These are phyloP conservation scores for Fusarium sp. DNA, from an alignment of 2,329 filamentous ascomycete genomes.

Conservation along the genomic window DNA sequence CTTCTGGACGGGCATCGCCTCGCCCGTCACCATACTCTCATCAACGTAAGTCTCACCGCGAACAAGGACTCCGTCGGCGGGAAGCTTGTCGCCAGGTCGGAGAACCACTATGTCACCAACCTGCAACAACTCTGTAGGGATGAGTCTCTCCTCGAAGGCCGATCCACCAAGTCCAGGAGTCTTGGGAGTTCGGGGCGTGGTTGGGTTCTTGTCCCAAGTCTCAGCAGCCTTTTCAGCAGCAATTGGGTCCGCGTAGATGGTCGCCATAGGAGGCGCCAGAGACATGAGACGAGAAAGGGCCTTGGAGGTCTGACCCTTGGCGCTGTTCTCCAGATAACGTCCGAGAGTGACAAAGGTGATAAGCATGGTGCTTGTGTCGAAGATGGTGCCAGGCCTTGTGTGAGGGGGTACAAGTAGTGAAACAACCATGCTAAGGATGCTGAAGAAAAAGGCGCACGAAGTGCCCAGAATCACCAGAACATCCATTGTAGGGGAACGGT, in stretches of 20 bases:
- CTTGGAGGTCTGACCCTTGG: slow-evolving; percentile 96
- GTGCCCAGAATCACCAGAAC: slow-evolving; percentile 95
- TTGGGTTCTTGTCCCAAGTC: slow-evolving; percentile 66
- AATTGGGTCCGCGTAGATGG: slow-evolving; percentile 94
- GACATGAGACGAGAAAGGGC: slow-evolving; percentile 96
- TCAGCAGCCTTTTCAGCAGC: slow-evolving; percentile 92
- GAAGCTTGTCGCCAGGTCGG: slow-evolving; percentile 95
- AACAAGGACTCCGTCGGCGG: slow-evolving; percentile 88
- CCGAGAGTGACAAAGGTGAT: slow-evolving; percentile 95
- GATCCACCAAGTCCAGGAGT: slow-evolving; percentile 59
- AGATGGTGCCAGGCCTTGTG: slow-evolving; percentile 85
- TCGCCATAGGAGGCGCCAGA: slow-evolving; percentile 94
- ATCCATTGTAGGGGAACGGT: slow-evolving; percentile 96
- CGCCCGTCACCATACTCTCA: slow-evolving; percentile 98
- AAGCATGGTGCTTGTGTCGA: slow-evolving; percentile 98
- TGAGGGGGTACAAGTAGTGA: slow-evolving; percentile 83
- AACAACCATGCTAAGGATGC: slow-evolving; percentile 85
- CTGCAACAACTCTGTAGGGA: slow-evolving; percentile 94
- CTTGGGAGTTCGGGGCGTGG: slow-evolving; percentile 48
- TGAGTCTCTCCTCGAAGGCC: slow-evolving; percentile 82
- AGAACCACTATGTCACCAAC: slow-evolving; percentile 94
- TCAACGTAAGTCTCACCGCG: slow-evolving; percentile 94
- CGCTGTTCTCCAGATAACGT: slow-evolving; percentile 91
- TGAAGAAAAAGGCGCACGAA: slow-evolving; percentile 96
- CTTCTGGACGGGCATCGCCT: slow-evolving; percentile 95